Base-by-base conservation (phyloP, 345 rosid species). In the Triadica sebifera region DNA sequence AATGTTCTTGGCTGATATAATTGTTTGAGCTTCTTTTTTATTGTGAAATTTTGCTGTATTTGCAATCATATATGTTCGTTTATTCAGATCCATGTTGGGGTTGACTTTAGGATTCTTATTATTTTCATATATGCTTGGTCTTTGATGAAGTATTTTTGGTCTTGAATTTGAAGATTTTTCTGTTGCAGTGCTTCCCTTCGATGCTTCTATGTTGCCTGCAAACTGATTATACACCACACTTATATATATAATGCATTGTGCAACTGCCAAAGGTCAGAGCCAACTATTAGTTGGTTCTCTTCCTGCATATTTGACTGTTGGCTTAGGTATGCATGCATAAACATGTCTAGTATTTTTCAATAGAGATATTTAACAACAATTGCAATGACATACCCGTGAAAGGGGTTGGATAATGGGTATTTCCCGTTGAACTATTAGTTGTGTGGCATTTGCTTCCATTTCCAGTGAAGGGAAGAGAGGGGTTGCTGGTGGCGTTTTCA, bases 401-500 rank as follows among this genome's bases (percentile, higher is more conserved):
- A 80, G 81, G 55, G 87, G 89, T 47, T 81, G 91, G 43, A 81
- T 19, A 60, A 87, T 80, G 1, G 89, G 86, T 12, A 89, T 64
- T 56, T 85, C 91, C n/a, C 86, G 70, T 47, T 89, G 91, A 60
- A 82, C n/a, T 5, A 81, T 72, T 3, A 77, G 56, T n/a, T 75
- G 75, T 3, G 78, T 59, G 25, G 78, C 81, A 41, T 53, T 87
- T 17, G 87, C 85, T 78, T 89, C 93, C 93, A 87, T 85, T 81
- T 89, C 93, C 12, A 89, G 73, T 13, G 91, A 89, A 20, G 89
- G 91, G 72, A 89, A 89, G 49, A 89, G 77, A 37, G 93, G 93
- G 70, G 93, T 89, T 2, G 91, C 93, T 2, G 93, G 93, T 15
- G 93, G 93, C 6, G 91, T 89, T 78, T 85, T 89, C 63, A 89